These are phyloP conservation scores for Cornus florida DNA, from an alignment of 148 eudicot genomes.

Conservation along the genomic window DNA sequence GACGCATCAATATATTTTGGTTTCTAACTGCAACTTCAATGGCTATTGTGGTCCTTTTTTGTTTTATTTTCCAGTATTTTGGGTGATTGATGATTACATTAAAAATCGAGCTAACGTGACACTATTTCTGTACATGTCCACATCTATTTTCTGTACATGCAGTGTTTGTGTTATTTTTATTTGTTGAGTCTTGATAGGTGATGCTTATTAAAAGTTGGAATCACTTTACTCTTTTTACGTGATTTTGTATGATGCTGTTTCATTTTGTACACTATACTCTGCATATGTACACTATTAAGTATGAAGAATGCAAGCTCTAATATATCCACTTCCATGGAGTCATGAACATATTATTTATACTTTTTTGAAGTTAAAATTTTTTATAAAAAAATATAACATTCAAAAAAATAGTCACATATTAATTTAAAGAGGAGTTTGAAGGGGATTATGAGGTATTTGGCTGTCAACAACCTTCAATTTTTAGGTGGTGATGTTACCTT, in stretches of 20 bases:
- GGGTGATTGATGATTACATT: conserved; percentile 6
- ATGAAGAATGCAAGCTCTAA: neutral
- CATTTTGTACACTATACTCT: conserved; percentile 10
- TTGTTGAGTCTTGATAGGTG: conserved; percentile 11
- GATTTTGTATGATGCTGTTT: conserved; percentile 23
- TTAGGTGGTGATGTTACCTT: no score
- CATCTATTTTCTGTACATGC: neutral
- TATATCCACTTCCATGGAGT: neutral
- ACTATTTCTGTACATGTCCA: conserved; percentile 5
- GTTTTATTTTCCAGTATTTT: neutral
- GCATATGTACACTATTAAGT: neutral
- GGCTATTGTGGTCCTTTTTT: no score
- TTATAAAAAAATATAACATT: no score
- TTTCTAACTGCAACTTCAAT: neutral
- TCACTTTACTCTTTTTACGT: conserved; percentile 31
- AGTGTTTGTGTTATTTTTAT: neutral
- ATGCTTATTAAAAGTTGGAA: no score
- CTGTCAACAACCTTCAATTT: no score
- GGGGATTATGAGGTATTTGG: no score
- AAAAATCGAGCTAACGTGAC: conserved; percentile 10
- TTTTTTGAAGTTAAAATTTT: no score
- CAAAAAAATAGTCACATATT: no score
- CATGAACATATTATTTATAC: no score
- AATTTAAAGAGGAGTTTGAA: no score
- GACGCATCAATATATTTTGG: neutral